A percentile compares a stretch with the other conserved stretches of the same genome.
phyloP scores from a whole-genome alignment of 2,329 filamentous ascomycete genomes.

The Penicillium sp. region DNA sequence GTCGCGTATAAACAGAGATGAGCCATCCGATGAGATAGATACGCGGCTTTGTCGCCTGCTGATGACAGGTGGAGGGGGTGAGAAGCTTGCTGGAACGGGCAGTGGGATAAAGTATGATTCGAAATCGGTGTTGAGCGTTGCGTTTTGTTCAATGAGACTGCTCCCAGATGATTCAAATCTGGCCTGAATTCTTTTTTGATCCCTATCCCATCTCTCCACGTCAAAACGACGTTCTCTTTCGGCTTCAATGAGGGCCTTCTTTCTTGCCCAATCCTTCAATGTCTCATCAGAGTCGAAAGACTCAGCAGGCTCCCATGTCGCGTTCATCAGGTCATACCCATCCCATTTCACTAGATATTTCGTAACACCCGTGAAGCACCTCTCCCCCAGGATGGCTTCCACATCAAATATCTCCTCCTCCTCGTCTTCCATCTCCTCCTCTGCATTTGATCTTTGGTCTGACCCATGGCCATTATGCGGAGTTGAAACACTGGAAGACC shows the following conservation, averaged over 20 bases:
- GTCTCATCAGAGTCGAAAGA: slow-evolving; percentile 41
- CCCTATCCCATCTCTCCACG: slow-evolving; percentile 29
- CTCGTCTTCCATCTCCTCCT: not conserved
- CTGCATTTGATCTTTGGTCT: not conserved
- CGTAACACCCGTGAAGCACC: slow-evolving; percentile 29
- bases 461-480: slow-evolving; percentile 42
- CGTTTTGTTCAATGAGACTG: not conserved
- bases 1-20: slow-evolving; percentile 19
- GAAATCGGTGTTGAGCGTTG: not conserved
- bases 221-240: slow-evolving; percentile 35
- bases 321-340: slow-evolving; percentile 56
- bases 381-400: slow-evolving; percentile 55
- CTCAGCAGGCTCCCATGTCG: slow-evolving; percentile 55
- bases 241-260: slow-evolving; percentile 32
- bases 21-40: not conserved
- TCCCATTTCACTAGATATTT: slow-evolving; percentile 66
- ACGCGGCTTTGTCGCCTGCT: not conserved
- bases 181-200: not conserved
- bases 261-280: slow-evolving; percentile 43
- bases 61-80: not conserved
- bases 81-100: not conserved
- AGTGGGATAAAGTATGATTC: not conserved
- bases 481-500: slow-evolving; percentile 13
- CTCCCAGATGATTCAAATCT: not conserved
- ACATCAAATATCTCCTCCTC: slow-evolving; percentile 28